Base-by-base conservation (phyloP, 78 protist species). In the Monocercomonoides exilis region DNA sequence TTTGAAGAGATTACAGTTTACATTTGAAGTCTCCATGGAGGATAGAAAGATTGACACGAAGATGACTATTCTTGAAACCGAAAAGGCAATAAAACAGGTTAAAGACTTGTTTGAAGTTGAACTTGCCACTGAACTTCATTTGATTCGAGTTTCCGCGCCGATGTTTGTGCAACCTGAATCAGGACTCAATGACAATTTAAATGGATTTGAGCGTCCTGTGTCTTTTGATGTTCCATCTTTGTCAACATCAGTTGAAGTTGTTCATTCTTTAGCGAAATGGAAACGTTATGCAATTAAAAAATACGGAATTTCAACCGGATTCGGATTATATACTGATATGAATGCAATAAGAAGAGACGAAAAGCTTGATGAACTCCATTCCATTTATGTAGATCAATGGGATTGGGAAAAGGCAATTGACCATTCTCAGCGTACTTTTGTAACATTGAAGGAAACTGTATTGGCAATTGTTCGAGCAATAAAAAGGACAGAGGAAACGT, bases 191-290 rank as follows among this genome's bases (percentile, higher is more conserved):
- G 87, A 35, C 34, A 41, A 85, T n/a, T 41, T 85, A 38, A 85
- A 85, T 2, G 87, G 87, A 33, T 1, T 85, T 0, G 87, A 85
- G 35, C 77, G 81, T 1, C 87, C 87, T 5, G 87, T 41, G 81
- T 46, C 0, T 46, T 85, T 85, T 41, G 43, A 41, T 45, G 21
- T 54, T 21, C 11, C 11, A 21, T 11, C 11, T 21, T 29, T 54
- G 70, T 44, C 11, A 3, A 6, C 41, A 11, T 85, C 54, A 38
- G 84, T 11, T 32, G 84, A 80, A 80, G 45, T 80, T 80, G 84
- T 80, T 11, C 84, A 80, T 21, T 77, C 88, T 0, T 45, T 85
- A 6, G 88, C 88, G 42, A 85, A 85, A 45, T 85, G 88, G 88
- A 85, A 85, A 44, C 80, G 88, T 36, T 77, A 44, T 70, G 43